Percentiles rank a stretch among this genome's conserved stretches.
phyloP scores from a whole-genome alignment of 2,329 filamentous ascomycete genomes.

The Colletotrichum incanum region DNA sequence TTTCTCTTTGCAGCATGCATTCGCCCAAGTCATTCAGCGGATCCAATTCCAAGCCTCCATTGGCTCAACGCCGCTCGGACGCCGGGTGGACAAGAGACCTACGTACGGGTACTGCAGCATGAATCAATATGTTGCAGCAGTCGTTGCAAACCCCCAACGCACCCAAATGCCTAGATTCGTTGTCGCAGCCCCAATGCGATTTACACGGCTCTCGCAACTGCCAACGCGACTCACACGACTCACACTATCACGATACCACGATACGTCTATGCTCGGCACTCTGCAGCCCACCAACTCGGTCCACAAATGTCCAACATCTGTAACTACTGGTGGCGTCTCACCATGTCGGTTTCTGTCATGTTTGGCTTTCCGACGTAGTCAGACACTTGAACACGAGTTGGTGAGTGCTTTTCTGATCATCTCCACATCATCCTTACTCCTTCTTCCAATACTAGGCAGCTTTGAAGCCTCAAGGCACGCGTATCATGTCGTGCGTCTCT shows the following conservation, averaged over 20 bases:
- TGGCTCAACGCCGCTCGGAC: background rate
- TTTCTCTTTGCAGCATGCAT: conserved; percentile 11
- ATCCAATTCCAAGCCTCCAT: conserved; percentile 1
- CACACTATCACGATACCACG: background rate
- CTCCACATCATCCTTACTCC: conserved; percentile 12
- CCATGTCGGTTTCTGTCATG: conserved; percentile 6
- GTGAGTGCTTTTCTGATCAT: conserved; percentile 11
- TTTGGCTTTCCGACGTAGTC: conserved; percentile 1
- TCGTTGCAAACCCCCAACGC: conserved; percentile 18
- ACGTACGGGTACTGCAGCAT: background rate
- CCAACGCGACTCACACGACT: conserved; percentile 17
- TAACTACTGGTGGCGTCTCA: conserved; percentile 10
- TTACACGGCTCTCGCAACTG: background rate
- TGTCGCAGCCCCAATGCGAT: conserved; percentile 15
- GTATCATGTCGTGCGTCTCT: conserved; percentile 40
- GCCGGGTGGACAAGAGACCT: conserved; percentile 2
- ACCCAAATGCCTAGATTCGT: conserved; percentile 16
- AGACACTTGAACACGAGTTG: conserved; percentile 9
- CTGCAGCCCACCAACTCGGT: conserved; percentile 14
- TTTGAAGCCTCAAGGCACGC: conserved; percentile 13
- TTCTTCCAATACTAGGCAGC: conserved; percentile 11
- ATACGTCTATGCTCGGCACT: background rate
- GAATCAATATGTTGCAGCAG: conserved; percentile 31
- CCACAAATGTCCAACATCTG: conserved; percentile 11
- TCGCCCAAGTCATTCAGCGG: conserved; percentile 14